Evolutionary conservation across 345 rosid species (phyloP), one percentile per base, ranked within the genome.

Genomic region (Anastatica hierochuntica): DNA sequence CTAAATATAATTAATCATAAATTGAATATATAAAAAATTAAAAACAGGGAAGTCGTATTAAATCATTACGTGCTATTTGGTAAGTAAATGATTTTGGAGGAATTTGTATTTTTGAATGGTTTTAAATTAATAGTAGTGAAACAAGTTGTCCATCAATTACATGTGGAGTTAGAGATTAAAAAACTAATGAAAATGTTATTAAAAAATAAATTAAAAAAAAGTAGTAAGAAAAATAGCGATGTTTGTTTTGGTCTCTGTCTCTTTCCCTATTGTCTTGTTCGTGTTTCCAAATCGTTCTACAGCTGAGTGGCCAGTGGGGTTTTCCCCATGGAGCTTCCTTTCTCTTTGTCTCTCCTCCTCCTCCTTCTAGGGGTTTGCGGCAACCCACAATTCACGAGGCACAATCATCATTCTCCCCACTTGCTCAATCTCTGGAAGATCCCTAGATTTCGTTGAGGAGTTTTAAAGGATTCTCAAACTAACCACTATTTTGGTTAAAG

Each of bases 241-340:
- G 44, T 36, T 24, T 12, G 37, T 41, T 34, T 41, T 23, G 16
- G 46, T 49, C 52, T 56, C 62, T 60, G 66, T 60, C 41, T 51
- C 63, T 56, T 2, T 42, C 10, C 40, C 45, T 17, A 42, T 66
- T 58, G 70, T 57, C 70, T 51, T 37, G n/a, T n/a, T n/a, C n/a
- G 48, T 58, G 40, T 48, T 45, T 26, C 46, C 55, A 47, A 46
- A 15, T 30, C 13, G 10, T 46, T 43, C 54, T 47, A 39, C 69
- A 56, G 51, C 44, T 23, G 31, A 56, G 63, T n/a, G n/a, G n/a
- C n/a, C n/a, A n/a, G 39, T 61, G 63, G 72, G 79, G 65, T 46
- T 63, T 71, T 65, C 64, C 68, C 62, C 14, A 65, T 65, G 70
- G 70, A 65, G 47, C 70, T 43, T 13, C 57, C 20, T 62, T 26